Conservation (phyloP, 1,139 yeast genomes). For the Candida sp. region DNA sequence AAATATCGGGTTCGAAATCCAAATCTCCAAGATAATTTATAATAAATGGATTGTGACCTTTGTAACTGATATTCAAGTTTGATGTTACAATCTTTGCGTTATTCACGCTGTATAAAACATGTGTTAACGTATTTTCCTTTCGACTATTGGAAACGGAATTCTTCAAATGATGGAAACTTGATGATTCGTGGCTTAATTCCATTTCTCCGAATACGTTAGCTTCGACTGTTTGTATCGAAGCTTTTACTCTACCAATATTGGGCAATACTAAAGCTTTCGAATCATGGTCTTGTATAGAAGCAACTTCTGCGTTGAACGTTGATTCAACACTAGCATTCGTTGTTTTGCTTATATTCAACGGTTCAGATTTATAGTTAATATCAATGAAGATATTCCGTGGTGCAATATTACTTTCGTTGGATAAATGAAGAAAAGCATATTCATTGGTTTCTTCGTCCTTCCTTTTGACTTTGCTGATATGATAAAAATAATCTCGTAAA, state of each 20-base stretch:
- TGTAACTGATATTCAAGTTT: constrained; percentile 52
- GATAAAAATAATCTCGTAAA: constrained; percentile 63
- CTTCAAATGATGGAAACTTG: constrained; percentile 1
- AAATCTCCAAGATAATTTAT: constrained; percentile 52
- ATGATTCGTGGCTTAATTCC: constrained; percentile 26
- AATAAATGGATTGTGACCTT: constrained; percentile 65
- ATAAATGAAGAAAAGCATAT: not conserved
- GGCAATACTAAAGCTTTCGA: constrained; percentile 27
- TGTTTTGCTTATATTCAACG: constrained; percentile 16
- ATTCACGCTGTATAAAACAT: constrained; percentile 32
- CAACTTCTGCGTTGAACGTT: constrained; percentile 11
- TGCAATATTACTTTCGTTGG: constrained; percentile 14
- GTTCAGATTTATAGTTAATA: constrained; percentile 47
- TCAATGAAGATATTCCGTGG: constrained; percentile 74
- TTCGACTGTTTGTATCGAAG: constrained; percentile 56
- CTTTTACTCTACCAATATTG: constrained; percentile 28
- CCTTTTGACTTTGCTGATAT: constrained; percentile 41
- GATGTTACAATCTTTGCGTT: constrained; percentile 36
- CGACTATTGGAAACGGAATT: constrained; percentile 11
- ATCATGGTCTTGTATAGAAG: constrained; percentile 14
- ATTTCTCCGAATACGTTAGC: constrained; percentile 65
- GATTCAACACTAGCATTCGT: constrained; percentile 18
- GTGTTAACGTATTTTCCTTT: constrained; percentile 13
- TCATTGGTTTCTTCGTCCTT: not conserved
- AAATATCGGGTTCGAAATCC: constrained; percentile 52